Percentiles rank a stretch among this genome's conserved stretches.
Conservation (phyloP, 805 yeast genomes). For the Candida oleophila region DNA sequence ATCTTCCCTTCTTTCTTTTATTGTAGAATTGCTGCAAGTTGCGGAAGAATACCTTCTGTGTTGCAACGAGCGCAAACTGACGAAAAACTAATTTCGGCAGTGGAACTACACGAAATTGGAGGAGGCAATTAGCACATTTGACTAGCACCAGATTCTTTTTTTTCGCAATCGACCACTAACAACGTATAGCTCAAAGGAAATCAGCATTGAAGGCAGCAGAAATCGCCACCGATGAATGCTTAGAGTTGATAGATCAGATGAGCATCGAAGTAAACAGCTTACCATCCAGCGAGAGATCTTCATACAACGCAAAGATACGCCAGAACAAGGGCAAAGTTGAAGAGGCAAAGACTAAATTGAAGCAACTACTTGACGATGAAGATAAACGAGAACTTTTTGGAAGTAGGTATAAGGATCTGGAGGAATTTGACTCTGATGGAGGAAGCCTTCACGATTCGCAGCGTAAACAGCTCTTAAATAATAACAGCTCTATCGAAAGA, state of each 20-base stretch:
- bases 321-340: constrained; percentile 63
- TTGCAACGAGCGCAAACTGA: no score
- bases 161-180: not conserved
- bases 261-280: constrained; percentile 80
- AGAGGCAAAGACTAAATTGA: constrained; percentile 53
- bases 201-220: constrained; percentile 60
- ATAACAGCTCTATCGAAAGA: constrained; percentile 78
- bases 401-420: constrained; percentile 38
- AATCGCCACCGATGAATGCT: constrained; percentile 72
- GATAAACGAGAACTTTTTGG: constrained; percentile 78
- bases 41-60: no score
- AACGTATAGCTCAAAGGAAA: constrained; percentile 46
- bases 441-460: constrained; percentile 54
- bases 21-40: no score
- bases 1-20: not conserved
- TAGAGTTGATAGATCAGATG: constrained; percentile 83
- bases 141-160: no score
- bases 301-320: constrained; percentile 73
- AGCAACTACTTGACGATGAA: constrained; percentile 61
- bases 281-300: constrained; percentile 71
- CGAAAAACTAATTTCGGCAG: no score
- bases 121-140: no score
- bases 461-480: constrained; percentile 74
- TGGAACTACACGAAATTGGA: not conserved
- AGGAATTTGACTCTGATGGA: constrained; percentile 16